Base-by-base conservation (phyloP, 1,284 basidiomycete genomes). In the Chalciporus sp. region DNA sequence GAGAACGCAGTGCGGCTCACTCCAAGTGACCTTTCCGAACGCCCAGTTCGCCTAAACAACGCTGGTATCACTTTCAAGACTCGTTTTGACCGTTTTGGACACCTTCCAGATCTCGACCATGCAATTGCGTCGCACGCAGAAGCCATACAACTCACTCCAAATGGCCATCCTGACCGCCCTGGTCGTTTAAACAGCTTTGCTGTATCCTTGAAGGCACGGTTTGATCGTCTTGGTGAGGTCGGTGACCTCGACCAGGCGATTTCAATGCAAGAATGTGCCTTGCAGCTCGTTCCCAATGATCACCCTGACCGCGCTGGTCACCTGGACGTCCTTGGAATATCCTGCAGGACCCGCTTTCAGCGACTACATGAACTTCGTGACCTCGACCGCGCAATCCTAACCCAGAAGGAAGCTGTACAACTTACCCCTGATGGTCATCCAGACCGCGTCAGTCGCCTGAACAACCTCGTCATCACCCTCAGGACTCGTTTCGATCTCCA, bases 341-440 rank as follows among this genome's bases (percentile, higher is more conserved):
- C 42, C 10, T 7, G 39, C 29, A 11, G 16, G 7, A 3, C 1
- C 3, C 55, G 53, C 40, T 56, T 56, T 26, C 14, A 47, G 7
- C 27, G 19, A 16, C 33, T 33, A 6, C 35, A 47, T 9, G 20
- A 56, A 1, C 7, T 19, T 4, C 4, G 7, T n/a, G 55, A 56
- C 17, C 47, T 56, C 8, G 44, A 53, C 8, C 27, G 41, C 20
- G 55, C 58, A 1, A 58, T 58, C 33, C 41, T 29, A 12, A 35
- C 16, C 11, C 33, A 45, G n/a, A n/a, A n/a, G 3, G 31, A 45
- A 14, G 56, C 39, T 27, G 28, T 42, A 14, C 23, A 16, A 0
- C 35, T 55, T 6, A 27, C 17, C 11, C 27, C 42, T 2, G 35
- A 20, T 14, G 23, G 4, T 14, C 42, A 31, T 12, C 37, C 39